Evolutionary conservation across 108 stramenopile genomes (phyloP).

Genomic region (Nitzschia sp.): DNA sequence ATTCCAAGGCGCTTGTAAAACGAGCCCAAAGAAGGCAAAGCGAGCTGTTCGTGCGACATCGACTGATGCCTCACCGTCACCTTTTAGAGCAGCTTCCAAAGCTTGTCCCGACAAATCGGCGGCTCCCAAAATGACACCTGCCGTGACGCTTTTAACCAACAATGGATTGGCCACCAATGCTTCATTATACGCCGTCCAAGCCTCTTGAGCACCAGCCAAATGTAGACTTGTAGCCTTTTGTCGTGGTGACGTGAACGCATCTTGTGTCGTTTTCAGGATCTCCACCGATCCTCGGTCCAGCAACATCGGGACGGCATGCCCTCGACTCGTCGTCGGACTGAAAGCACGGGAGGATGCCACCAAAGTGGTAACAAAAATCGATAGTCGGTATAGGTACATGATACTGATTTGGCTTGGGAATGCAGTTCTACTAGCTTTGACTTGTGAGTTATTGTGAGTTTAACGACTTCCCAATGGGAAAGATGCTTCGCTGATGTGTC

Average conservation of each 20-base stretch:
- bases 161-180: slow-evolving; percentile 24
- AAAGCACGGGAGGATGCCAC: not conserved
- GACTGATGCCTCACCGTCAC: not conserved
- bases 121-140: slow-evolving; percentile 31
- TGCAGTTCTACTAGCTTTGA: no score
- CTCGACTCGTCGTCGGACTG: not conserved
- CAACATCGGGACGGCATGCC: not conserved
- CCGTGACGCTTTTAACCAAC: slow-evolving; percentile 45
- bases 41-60: slow-evolving; percentile 23
- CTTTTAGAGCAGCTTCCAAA: slow-evolving; percentile 26
- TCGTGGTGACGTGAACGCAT: not conserved
- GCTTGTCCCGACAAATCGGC: slow-evolving; percentile 41
- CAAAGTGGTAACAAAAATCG: not conserved
- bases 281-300: no score
- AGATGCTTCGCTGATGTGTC: no score
- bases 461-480: no score
- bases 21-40: slow-evolving; percentile 41
- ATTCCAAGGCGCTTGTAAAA: slow-evolving; percentile 33
- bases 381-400: not conserved
- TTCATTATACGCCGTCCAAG: slow-evolving; percentile 32
- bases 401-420: not conserved
- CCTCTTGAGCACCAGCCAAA: not conserved
- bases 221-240: not conserved
- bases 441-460: no score
- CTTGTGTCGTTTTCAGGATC: not conserved